Evolutionary conservation across 441 rosid species (phyloP), one percentile per base, ranked within the genome.

Genomic region (Corymbia calophylla): DNA sequence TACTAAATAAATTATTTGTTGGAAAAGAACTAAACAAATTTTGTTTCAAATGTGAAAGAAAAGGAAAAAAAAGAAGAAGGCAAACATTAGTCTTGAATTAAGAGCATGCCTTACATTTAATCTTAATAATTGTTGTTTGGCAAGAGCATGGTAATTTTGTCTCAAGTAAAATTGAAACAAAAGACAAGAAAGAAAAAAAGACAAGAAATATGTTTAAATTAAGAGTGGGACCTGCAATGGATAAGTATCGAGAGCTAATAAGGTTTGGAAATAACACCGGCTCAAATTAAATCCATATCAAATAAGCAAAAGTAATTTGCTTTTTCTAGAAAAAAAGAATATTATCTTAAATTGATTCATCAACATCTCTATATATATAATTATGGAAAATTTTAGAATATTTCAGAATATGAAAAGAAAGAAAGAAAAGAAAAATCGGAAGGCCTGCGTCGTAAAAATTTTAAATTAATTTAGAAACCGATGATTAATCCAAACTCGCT

Each of bases 261-360:
- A 58, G 64, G n/a, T 0, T 0, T 58, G n/a, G 11, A 58, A 58
- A 25, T 58, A 58, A 13, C 25, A 3, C 0, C 29, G 0, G 1
- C 64, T 6, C 64, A 58, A 58, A 58, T 0, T 4, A 1, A 31
- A 14, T 29, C 18, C 18, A 0, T 62, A 1, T 29, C 1, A 3
- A 7, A 0, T 62, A 29, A 62, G 5, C 32, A 13, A 62, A 62
- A 62, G 17, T 62, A 62, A 1, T 14, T 62, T 62, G 2, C 5
- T 29, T 62, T 29, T 62, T 2, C n/a, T 0, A 6, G 0, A 14
- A 62, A 16, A 62, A 62, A 62, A 39, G 5, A 3, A 27, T 62
- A 62, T 62, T 29, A 62, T 62, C 32, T 29, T 29, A 29, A 62
- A 62, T 62, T 9, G 9, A 62, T 62, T 14, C 0, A 1, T 66